Evolutionary conservation across 441 rosid genomes (phyloP).

Genomic region (Biscutella laevigata): DNA sequence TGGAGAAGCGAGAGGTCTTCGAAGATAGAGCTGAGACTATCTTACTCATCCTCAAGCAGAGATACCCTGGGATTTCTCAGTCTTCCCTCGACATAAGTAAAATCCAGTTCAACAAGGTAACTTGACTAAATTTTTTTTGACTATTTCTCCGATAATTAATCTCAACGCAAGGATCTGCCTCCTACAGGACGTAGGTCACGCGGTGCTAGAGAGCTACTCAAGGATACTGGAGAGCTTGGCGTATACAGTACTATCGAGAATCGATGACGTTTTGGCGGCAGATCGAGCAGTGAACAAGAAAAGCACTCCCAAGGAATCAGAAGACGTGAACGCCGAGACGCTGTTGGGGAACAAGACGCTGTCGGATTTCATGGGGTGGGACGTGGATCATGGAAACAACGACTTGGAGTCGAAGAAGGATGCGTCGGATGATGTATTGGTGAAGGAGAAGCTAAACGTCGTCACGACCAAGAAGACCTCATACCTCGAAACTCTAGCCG

Average conservation of each 20-base stretch:
- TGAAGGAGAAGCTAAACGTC: conserved; percentile 24
- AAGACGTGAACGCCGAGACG: not conserved
- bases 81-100: conserved; percentile 90
- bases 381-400: conserved; percentile 29
- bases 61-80: conserved; percentile 83
- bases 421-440: conserved; percentile 5
- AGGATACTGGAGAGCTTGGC: conserved; percentile 93
- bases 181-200: conserved; percentile 75
- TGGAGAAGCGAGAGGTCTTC: conserved; percentile 86
- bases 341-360: conserved; percentile 40
- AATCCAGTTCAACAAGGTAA: conserved; percentile 72
- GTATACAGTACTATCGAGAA: conserved; percentile 65
- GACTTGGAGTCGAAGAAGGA: conserved; percentile 34
- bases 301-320: conserved; percentile 22
- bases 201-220: conserved; percentile 87
- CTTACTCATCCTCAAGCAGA: conserved; percentile 67
- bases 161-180: no score
- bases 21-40: conserved; percentile 95
- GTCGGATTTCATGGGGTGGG: conserved; percentile 87
- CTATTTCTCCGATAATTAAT: no score
- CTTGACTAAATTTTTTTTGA: not conserved
- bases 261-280: conserved; percentile 74
- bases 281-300: conserved; percentile 35
- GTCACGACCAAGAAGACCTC: conserved; percentile 50
- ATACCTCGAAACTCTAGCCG: conserved; percentile 67